These are phyloP conservation scores for Galerina marginata DNA, from an alignment of 768 basidiomycete species.

Conservation along the genomic window DNA sequence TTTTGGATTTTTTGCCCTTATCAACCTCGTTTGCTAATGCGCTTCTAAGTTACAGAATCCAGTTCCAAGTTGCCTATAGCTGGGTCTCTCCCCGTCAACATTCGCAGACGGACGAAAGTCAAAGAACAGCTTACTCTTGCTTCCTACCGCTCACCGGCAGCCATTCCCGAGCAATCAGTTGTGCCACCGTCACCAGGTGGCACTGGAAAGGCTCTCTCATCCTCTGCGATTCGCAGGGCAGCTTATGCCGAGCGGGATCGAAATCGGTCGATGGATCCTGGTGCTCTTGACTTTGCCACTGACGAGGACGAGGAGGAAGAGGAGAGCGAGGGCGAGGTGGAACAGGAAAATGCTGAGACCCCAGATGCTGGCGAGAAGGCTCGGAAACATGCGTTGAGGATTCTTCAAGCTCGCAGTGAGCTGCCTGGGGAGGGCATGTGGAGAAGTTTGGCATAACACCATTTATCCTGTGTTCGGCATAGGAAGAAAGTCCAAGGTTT, in stretches of 20 bases:
- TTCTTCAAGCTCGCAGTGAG: conserved; percentile 71
- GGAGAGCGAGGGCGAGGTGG: conserved; percentile 39
- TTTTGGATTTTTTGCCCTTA: not conserved
- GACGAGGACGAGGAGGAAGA: conserved; percentile 60
- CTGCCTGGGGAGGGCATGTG: conserved; percentile 80
- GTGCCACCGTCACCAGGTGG: conserved; percentile 35
- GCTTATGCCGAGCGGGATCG: conserved; percentile 75
- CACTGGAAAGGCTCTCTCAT: conserved; percentile 36
- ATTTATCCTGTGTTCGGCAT: not conserved
- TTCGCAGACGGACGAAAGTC: conserved; percentile 43
- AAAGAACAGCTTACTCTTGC: conserved; percentile 53
- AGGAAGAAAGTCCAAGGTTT: no score
- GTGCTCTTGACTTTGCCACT: conserved; percentile 62
- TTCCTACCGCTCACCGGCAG: conserved; percentile 61
- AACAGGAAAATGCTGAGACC: conserved; percentile 26
- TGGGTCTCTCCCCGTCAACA: conserved; percentile 68
- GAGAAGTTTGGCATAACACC: conserved; percentile 66
- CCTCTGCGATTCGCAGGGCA: conserved; percentile 60
- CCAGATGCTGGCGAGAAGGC: conserved; percentile 50
- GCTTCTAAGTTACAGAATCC: not conserved
- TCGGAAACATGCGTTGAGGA: conserved; percentile 65
- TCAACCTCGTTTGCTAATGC: conserved; percentile 1
- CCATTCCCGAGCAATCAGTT: conserved; percentile 38
- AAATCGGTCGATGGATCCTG: conserved; percentile 68
- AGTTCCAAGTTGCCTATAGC: conserved; percentile 38